These are phyloP conservation scores for Calocera viscosa DNA, from an alignment of 768 basidiomycete genomes.

Conservation along the genomic window DNA sequence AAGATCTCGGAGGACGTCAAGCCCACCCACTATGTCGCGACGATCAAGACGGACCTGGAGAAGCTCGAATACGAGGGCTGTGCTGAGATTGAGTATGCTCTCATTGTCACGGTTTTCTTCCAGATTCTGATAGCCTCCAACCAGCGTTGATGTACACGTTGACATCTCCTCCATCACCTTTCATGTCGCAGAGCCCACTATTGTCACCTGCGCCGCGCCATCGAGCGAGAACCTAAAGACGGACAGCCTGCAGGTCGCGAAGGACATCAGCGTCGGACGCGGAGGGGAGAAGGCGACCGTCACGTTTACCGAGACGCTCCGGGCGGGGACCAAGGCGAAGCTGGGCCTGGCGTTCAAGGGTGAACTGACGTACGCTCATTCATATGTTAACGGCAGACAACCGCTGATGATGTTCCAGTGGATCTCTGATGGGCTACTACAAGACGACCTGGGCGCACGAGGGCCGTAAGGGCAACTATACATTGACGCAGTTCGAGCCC, in stretches of 20 bases:
- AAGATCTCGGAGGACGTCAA: slow-evolving; percentile 12
- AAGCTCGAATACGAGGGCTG: background rate
- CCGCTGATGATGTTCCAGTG: background rate
- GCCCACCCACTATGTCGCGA: slow-evolving; percentile 28
- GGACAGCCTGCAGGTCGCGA: slow-evolving; percentile 35
- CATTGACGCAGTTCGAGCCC: slow-evolving; percentile 36
- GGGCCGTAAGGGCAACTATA: background rate
- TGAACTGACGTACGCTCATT: slow-evolving; percentile 34
- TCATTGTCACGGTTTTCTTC: background rate
- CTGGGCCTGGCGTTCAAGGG: slow-evolving; percentile 57
- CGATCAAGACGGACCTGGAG: slow-evolving; percentile 25
- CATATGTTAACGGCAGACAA: background rate
- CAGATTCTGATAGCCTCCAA: background rate
- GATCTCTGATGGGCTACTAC: slow-evolving; percentile 41
- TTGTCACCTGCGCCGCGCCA: slow-evolving; percentile 45
- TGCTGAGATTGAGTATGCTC: background rate
- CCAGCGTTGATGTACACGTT: slow-evolving; percentile 49
- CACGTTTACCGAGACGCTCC: slow-evolving; percentile 42
- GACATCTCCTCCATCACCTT: slow-evolving; percentile 52
- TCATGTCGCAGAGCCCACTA: slow-evolving; percentile 43
- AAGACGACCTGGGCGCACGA: slow-evolving; percentile 21
- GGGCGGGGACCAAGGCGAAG: too few relatives aligned
- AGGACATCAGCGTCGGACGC: slow-evolving; percentile 39
- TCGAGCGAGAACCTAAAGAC: slow-evolving; percentile 39
- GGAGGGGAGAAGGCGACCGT: slow-evolving; percentile 57